Conservation (phyloP, 2,329 filamentous ascomycete species). For the Hymenoscyphus occultus region DNA sequence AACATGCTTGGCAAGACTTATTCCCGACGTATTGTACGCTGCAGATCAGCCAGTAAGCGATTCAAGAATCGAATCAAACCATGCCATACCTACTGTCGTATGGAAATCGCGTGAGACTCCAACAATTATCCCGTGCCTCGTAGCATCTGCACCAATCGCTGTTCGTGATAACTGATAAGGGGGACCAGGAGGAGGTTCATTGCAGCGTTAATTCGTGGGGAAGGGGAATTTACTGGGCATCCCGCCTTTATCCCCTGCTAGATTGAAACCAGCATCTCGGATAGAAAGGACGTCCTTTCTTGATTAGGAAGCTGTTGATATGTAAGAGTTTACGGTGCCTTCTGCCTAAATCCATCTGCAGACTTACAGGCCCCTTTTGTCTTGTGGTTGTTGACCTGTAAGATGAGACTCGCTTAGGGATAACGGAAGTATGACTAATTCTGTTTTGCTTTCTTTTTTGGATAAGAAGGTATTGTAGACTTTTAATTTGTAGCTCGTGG, state of each 20-base stretch:
- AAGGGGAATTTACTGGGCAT: not conserved
- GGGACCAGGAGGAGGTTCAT: not conserved
- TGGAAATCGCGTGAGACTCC: not conserved
- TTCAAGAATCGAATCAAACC: not conserved
- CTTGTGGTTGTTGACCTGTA: no score
- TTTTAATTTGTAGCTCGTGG: no score
- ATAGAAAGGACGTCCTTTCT: not conserved
- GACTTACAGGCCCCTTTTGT: no score
- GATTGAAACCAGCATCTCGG: not conserved
- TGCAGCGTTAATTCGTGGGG: not conserved
- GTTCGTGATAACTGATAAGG: not conserved
- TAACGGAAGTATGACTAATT: no score
- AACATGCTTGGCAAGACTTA: not conserved
- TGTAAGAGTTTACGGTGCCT: not conserved
- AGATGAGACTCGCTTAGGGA: no score
- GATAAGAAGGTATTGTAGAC: no score
- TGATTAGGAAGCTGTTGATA: not conserved
- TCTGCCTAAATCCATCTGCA: not conserved
- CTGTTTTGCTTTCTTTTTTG: no score
- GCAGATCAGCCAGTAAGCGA: constrained; percentile 1
- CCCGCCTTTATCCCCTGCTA: not conserved
- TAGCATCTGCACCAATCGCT: not conserved
- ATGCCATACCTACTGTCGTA: not conserved
- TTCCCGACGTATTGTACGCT: not conserved
- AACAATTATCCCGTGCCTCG: not conserved